Evolutionary conservation across 2,329 filamentous ascomycete genomes (phyloP).

Genomic region (Orbilia quercus): DNA sequence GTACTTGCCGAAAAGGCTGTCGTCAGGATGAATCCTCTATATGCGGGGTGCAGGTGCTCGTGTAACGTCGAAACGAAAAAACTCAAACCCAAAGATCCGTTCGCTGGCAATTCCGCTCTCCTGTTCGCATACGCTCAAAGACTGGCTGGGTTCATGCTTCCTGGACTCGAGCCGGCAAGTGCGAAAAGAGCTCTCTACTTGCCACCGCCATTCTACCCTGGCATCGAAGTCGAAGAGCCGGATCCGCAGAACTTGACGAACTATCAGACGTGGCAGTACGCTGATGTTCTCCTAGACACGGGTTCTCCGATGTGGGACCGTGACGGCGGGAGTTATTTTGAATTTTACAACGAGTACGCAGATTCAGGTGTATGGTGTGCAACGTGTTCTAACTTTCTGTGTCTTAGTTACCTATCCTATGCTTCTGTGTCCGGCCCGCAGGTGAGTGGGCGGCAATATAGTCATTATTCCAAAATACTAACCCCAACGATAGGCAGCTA

Average conservation of each 20-base stretch:
- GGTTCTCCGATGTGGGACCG: conserved; percentile 25
- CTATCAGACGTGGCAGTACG: conserved; percentile 36
- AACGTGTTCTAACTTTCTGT: neutral
- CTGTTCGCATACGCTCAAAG: conserved; percentile 27
- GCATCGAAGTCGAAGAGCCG: conserved; percentile 24
- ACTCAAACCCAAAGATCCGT: conserved; percentile 31
- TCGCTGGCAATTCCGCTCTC: conserved; percentile 32
- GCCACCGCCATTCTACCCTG: conserved; percentile 24
- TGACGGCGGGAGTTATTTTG: conserved; percentile 39
- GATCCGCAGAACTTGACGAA: conserved; percentile 29
- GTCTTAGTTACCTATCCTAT: conserved; percentile 27
- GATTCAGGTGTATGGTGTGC: neutral
- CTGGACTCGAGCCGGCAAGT: neutral
- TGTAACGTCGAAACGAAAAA: conserved; percentile 23
- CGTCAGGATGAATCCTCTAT: neutral
- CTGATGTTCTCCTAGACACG: conserved; percentile 8
- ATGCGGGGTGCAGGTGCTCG: conserved; percentile 5
- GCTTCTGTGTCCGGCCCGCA: conserved; percentile 7
- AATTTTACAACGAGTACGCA: conserved; percentile 35
- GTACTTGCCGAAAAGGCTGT: neutral
- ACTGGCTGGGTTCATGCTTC: conserved; percentile 1
- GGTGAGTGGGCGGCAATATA: conserved; percentile 14
- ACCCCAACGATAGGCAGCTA: neutral
- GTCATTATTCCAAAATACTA: neutral
- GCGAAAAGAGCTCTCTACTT: conserved; percentile 11